phyloP scores from a whole-genome alignment of 1,139 yeast species.

The Geotrichum fermentans region DNA sequence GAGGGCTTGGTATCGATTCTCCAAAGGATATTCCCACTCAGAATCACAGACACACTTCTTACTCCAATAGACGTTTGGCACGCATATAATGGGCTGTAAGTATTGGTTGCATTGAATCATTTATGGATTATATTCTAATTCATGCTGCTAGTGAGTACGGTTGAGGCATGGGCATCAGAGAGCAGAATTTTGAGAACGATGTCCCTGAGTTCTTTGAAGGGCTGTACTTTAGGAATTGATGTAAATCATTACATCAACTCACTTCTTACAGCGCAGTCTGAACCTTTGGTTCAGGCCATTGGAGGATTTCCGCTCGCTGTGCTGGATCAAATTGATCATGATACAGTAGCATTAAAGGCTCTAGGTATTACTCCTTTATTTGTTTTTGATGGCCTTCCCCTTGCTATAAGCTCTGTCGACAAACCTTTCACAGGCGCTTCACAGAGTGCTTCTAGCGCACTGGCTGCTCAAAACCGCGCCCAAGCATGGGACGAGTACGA shows the following conservation, averaged over 20 bases:
- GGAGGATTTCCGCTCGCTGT: conserved; percentile 79
- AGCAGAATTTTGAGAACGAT: conserved; percentile 58
- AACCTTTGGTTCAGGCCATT: conserved; percentile 68
- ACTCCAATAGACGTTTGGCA: too few relatives aligned
- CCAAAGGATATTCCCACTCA: too few relatives aligned
- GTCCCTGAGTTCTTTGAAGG: conserved; percentile 61
- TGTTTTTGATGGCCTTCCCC: conserved; percentile 57
- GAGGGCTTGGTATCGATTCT: too few relatives aligned
- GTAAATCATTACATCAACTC: conserved; percentile 50
- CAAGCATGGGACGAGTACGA: conserved; percentile 40
- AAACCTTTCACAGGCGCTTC: conserved; percentile 23
- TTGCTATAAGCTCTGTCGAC: conserved; percentile 25
- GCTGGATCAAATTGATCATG: conserved; percentile 51
- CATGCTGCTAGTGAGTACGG: conserved; percentile 14
- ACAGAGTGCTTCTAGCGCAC: conserved; percentile 32
- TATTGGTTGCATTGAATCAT: not conserved
- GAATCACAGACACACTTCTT: too few relatives aligned
- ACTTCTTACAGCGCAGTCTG: conserved; percentile 57
- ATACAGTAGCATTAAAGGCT: conserved; percentile 56
- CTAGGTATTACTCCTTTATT: conserved; percentile 69
- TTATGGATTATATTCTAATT: not conserved
- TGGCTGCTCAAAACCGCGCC: conserved; percentile 29
- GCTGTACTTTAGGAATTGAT: conserved; percentile 77
- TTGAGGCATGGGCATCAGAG: conserved; percentile 42
- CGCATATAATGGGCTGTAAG: conserved; percentile 19